A percentile compares a stretch with the other conserved stretches of the same genome.
These are phyloP conservation scores for Penicillium sp. DNA, from an alignment of 2,329 filamentous ascomycete species.

Conservation along the genomic window DNA sequence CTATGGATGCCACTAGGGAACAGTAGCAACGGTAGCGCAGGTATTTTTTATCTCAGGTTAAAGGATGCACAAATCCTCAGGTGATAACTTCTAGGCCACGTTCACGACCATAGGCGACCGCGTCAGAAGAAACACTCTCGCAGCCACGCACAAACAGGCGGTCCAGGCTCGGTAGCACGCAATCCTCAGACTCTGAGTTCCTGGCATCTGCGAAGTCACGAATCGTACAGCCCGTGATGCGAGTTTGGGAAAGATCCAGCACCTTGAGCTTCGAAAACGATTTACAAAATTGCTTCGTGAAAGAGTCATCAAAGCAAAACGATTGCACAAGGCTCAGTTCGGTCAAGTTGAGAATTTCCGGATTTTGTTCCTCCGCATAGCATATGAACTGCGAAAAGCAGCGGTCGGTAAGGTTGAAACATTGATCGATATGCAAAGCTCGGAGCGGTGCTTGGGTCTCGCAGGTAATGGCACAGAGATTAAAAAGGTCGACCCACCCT, in stretches of 20 bases:
- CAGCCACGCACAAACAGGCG: constrained; percentile 32
- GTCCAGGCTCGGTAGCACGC: constrained; percentile 30
- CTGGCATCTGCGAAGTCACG: constrained; percentile 36
- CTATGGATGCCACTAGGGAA: no score
- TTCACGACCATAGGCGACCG: constrained; percentile 37
- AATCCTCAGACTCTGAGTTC: constrained; percentile 6
- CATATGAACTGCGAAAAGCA: neutral
- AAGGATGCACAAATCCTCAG: constrained; percentile 11
- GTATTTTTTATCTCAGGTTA: neutral
- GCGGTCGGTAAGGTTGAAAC: constrained; percentile 21
- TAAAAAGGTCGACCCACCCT: constrained; percentile 24
- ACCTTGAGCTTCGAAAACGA: constrained; percentile 34
- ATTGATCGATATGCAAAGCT: constrained; percentile 33
- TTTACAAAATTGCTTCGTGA: constrained; percentile 22
- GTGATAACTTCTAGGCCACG: constrained; percentile 33
- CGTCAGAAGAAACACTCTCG: constrained; percentile 37
- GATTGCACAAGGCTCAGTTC: constrained; percentile 36
- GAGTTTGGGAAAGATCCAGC: constrained; percentile 39
- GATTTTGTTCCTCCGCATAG: neutral
- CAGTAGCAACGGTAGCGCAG: no score
- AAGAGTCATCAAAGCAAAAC: constrained; percentile 30
- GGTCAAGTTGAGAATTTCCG: constrained; percentile 25
- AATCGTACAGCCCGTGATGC: constrained; percentile 39
- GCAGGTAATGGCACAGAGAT: constrained; percentile 17
- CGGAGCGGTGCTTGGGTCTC: constrained; percentile 26